phyloP scores from a whole-genome alignment of 441 rosid genomes.

The Erodium texanum region DNA sequence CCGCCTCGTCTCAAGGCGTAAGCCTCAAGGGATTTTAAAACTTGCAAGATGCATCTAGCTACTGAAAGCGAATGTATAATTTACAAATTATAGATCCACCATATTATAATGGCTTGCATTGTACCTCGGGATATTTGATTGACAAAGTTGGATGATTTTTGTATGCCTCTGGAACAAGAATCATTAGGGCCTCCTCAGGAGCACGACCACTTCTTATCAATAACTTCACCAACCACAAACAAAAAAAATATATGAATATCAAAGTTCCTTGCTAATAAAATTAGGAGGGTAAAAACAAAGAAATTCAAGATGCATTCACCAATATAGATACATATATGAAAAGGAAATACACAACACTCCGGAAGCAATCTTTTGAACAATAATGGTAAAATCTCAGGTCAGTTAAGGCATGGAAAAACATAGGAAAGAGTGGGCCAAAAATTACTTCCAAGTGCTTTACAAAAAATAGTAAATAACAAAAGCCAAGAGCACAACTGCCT shows the following conservation, averaged over 20 bases:
- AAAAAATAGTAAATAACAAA: not conserved
- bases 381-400: not conserved
- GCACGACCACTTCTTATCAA: conserved; percentile 84
- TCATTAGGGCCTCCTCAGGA: conserved; percentile 95
- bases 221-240: conserved; percentile 40
- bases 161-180: conserved; percentile 99
- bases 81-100: not conserved
- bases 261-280: conserved; percentile 4
- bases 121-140: conserved; percentile 84
- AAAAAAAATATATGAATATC: conserved; percentile 10
- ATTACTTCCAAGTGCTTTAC: not conserved
- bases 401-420: not conserved
- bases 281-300: not conserved
- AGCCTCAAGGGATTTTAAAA: no score
- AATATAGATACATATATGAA: not conserved
- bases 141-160: conserved; percentile 87
- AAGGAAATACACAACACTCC: not conserved
- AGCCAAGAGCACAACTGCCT: not conserved
- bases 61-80: not conserved
- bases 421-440: not conserved
- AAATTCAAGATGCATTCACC: not conserved
- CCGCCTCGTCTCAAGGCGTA: no score
- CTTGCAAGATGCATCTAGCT: not conserved
- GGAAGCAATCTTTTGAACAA: not conserved
- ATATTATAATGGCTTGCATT: not conserved